Percentiles rank a stretch among this genome's conserved stretches.
phyloP scores from a whole-genome alignment of 208 protist species.

The Crithidia sp. region DNA sequence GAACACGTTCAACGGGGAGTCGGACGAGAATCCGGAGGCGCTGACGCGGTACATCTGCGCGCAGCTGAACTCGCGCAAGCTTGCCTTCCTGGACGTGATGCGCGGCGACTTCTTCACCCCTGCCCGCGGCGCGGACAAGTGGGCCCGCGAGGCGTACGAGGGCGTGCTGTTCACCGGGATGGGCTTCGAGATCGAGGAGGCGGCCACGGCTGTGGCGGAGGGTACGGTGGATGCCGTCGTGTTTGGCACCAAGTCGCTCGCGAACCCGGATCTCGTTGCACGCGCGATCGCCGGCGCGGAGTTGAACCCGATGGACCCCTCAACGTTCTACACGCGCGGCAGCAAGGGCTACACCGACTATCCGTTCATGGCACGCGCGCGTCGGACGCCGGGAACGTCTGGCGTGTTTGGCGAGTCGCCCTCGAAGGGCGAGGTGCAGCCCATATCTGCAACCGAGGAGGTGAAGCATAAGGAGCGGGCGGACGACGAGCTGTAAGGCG shows the following conservation, averaged over 20 bases:
- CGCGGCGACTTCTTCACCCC: slow-evolving; percentile 35
- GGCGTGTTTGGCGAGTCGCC: background rate
- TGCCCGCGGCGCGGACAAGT: slow-evolving; percentile 37
- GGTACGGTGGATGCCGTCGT: slow-evolving; percentile 55
- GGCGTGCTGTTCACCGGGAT: slow-evolving; percentile 54
- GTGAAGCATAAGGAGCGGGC: too few species aligned
- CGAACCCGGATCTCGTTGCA: slow-evolving; percentile 75
- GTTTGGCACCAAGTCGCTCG: slow-evolving; percentile 62
- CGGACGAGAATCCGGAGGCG: slow-evolving; percentile 47
- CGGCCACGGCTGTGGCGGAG: slow-evolving; percentile 36
- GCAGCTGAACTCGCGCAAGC: slow-evolving; percentile 49
- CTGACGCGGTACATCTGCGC: slow-evolving; percentile 56
- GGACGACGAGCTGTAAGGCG: too few species aligned
- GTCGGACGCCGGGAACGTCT: background rate
- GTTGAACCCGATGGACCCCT: slow-evolving; percentile 36
- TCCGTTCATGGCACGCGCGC: slow-evolving; percentile 17
- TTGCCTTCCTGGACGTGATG: slow-evolving; percentile 53
- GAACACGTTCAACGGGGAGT: slow-evolving; percentile 45
- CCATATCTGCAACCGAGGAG: background rate
- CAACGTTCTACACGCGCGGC: slow-evolving; percentile 43
- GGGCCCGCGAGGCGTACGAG: slow-evolving; percentile 51
- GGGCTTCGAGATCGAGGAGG: slow-evolving; percentile 50
- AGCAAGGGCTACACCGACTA: slow-evolving; percentile 58
- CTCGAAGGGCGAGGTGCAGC: background rate
- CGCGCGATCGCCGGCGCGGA: slow-evolving; percentile 35